phyloP scores from a whole-genome alignment of 192 early-diverging fungal genomes.

The Coemansia sp. region DNA sequence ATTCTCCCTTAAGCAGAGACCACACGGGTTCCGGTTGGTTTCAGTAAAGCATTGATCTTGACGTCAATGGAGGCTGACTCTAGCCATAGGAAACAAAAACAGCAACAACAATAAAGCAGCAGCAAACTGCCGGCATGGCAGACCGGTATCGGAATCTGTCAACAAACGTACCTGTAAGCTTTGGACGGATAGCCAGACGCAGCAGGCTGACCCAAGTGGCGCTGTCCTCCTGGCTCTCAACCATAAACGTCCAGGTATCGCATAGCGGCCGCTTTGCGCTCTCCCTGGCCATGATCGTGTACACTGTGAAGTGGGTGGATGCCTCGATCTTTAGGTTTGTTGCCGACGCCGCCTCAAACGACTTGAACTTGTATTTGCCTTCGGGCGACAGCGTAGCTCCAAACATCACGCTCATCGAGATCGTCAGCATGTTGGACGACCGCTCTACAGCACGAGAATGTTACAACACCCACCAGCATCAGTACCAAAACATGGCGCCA shows the following conservation, averaged over 20 bases:
- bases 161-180: constrained; percentile 30
- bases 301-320: constrained; percentile 56
- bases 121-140: no score
- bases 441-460: constrained; percentile 25
- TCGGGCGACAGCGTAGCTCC: constrained; percentile 49
- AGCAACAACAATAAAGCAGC: neutral
- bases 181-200: constrained; percentile 39
- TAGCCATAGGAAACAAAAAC: neutral
- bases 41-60: neutral
- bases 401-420: constrained; percentile 50
- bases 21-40: no score
- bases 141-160: no score
- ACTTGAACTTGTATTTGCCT: constrained; percentile 53
- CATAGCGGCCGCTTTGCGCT: constrained; percentile 46
- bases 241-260: constrained; percentile 54
- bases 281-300: constrained; percentile 44
- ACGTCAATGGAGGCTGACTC: neutral
- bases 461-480: no score
- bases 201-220: constrained; percentile 43
- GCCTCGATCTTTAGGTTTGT: constrained; percentile 30
- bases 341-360: constrained; percentile 37
- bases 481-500: neutral
- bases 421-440: constrained; percentile 44
- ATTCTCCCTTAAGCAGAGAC: no score
- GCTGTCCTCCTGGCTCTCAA: constrained; percentile 44